Conservation (phyloP, 495 filamentous ascomycete species). For the Pyronema domesticum region DNA sequence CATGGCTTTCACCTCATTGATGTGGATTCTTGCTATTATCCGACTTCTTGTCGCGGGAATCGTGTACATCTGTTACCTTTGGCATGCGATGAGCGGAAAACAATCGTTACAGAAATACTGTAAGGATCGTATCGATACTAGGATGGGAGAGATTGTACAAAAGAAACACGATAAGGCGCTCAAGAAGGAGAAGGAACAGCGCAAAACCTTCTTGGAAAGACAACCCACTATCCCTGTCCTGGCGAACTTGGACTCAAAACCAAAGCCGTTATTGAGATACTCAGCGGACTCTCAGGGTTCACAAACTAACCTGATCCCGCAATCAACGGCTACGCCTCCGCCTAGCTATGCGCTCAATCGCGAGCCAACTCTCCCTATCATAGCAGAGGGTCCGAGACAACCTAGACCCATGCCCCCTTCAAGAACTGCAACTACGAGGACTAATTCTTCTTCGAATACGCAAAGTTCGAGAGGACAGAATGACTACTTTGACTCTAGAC, state of each 20-base stretch:
- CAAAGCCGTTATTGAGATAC: background rate
- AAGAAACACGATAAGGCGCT: constrained; percentile 73
- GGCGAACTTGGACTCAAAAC: background rate
- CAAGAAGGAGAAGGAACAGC: constrained; percentile 49
- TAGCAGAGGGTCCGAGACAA: background rate
- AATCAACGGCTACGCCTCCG: background rate
- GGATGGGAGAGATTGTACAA: constrained; percentile 62
- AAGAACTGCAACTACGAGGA: background rate
- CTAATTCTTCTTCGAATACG: background rate
- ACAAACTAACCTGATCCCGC: background rate
- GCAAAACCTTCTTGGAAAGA: constrained; percentile 32
- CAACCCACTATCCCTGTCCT: constrained; percentile 53
- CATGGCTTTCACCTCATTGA: constrained; percentile 79
- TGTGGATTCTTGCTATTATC: constrained; percentile 72
- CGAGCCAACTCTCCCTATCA: background rate
- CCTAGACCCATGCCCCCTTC: background rate
- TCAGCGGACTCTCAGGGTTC: background rate
- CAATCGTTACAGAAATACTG: constrained; percentile 72
- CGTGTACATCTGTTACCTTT: constrained; percentile 74
- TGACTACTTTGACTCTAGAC: background rate
- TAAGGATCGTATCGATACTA: constrained; percentile 66
- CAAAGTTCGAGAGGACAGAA: background rate
- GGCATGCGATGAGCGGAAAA: constrained; percentile 71
- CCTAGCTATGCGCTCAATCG: background rate
- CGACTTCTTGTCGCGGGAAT: constrained; percentile 46